A percentile compares a stretch with the other conserved stretches of the same genome.
These are phyloP conservation scores for Cryptococcus deneoformans DNA, from an alignment of 1,284 basidiomycete genomes.

Conservation along the genomic window DNA sequence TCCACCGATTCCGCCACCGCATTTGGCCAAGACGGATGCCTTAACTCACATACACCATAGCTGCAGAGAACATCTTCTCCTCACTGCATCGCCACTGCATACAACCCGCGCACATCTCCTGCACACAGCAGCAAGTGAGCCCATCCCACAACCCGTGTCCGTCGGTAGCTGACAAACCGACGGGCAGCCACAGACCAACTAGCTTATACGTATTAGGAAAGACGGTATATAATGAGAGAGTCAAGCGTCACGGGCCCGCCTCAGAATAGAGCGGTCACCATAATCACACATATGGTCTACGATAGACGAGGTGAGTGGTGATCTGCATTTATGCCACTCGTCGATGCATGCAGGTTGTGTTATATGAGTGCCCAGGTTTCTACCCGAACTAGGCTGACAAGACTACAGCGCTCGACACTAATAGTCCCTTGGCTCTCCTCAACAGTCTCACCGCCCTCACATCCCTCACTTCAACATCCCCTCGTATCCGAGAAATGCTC, in stretches of 20 bases:
- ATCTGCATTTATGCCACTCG: background rate
- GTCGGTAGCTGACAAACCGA: too few relatives aligned
- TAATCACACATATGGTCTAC: constrained; percentile 91
- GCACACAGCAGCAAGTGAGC: too few relatives aligned
- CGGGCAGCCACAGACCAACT: too few relatives aligned
- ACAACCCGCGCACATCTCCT: too few relatives aligned
- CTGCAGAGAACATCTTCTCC: too few relatives aligned
- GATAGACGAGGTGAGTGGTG: constrained; percentile 79
- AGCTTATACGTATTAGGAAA: too few relatives aligned
- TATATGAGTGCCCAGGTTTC: too few relatives aligned
- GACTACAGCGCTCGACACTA: constrained; percentile 81
- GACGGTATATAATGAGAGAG: constrained; percentile 70
- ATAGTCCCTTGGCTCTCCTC: constrained; percentile 84
- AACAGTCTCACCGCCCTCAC: constrained; percentile 97
- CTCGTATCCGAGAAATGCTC: constrained; percentile 96
- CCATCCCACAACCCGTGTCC: too few relatives aligned
- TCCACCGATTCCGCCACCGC: too few relatives aligned
- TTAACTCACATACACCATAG: too few relatives aligned
- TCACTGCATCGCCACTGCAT: too few relatives aligned
- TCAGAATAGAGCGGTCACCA: constrained; percentile 93
- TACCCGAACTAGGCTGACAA: constrained; percentile 1
- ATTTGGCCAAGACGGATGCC: too few relatives aligned
- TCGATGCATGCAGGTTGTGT: background rate
- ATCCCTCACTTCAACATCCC: constrained; percentile 95
- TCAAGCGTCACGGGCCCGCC: constrained; percentile 94